Conservation (phyloP, 345 rosid genomes). For the Jatropha curcas region DNA sequence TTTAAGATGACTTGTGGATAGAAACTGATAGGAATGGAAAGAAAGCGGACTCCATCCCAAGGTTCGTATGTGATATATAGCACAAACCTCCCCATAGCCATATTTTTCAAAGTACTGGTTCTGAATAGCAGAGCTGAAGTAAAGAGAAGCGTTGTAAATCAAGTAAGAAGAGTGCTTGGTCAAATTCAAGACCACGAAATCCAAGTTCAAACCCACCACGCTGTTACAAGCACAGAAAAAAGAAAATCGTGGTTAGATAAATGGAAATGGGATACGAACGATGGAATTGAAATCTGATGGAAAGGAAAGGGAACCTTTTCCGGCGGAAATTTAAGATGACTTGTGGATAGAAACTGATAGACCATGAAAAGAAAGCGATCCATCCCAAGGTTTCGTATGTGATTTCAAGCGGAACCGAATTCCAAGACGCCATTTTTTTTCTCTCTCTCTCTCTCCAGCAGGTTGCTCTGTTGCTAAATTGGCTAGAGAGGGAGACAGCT, state of each 20-base stretch:
- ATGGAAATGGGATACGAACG: not conserved
- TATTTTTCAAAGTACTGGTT: conserved; percentile 74
- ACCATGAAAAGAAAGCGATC: conserved; percentile 80
- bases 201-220: conserved; percentile 93
- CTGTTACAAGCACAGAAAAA: conserved; percentile 27
- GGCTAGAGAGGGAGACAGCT: not conserved
- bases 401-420: conserved; percentile 70
- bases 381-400: conserved; percentile 68
- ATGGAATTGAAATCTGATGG: not conserved
- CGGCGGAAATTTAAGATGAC: conserved; percentile 75
- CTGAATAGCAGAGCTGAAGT: conserved; percentile 75
- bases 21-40: too few species aligned
- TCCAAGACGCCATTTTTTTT: conserved; percentile 69
- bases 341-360: conserved; percentile 87
- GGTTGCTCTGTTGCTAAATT: not conserved
- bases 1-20: too few species aligned
- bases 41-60: too few species aligned
- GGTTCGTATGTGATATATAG: not conserved
- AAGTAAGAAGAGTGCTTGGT: conserved; percentile 91
- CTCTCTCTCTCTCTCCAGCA: not conserved
- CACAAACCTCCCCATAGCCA: conserved; percentile 52
- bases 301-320: conserved; percentile 42
- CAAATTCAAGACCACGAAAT: conserved; percentile 83
- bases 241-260: not conserved
- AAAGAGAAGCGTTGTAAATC: conserved; percentile 85